Evolutionary conservation across 768 basidiomycete genomes (phyloP).

Genomic region (Cystobasidium onofrii): DNA sequence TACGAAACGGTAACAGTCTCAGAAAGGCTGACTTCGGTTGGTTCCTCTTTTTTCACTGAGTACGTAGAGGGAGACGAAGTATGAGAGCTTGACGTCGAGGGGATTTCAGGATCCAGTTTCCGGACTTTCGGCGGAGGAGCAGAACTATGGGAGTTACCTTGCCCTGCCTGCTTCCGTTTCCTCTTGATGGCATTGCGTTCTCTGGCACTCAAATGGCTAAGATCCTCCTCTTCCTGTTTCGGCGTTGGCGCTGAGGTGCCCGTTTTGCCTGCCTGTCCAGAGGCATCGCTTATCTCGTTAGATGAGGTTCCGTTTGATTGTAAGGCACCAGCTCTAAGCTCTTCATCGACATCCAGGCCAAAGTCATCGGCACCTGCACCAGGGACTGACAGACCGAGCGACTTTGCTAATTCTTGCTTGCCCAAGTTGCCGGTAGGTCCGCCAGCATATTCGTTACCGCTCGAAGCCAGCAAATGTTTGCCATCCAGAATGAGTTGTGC

Average conservation of each 20-base stretch:
- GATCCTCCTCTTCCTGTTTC: conserved; percentile 36
- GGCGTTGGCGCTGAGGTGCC: not conserved
- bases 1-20: not conserved
- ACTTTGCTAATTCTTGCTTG: conserved; percentile 80
- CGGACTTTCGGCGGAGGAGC: not conserved
- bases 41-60: conserved; percentile 14
- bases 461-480: conserved; percentile 74
- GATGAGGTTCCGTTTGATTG: conserved; percentile 28
- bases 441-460: conserved; percentile 73
- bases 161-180: conserved; percentile 66
- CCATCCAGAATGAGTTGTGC: conserved; percentile 66
- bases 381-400: conserved; percentile 59
- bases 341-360: conserved; percentile 33
- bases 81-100: not conserved
- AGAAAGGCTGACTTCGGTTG: not conserved
- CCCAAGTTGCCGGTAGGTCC: conserved; percentile 45
- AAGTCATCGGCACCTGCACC: conserved; percentile 48
- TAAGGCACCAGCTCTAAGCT: not conserved
- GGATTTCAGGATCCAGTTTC: not conserved
- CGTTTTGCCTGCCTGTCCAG: not conserved
- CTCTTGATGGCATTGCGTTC: conserved; percentile 90
- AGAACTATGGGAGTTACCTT: not conserved
- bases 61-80: not conserved
- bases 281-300: conserved; percentile 1
- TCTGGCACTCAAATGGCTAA: conserved; percentile 65